These are phyloP conservation scores for Calonectria ilicicola DNA, from an alignment of 2,329 filamentous ascomycete species.

Conservation along the genomic window DNA sequence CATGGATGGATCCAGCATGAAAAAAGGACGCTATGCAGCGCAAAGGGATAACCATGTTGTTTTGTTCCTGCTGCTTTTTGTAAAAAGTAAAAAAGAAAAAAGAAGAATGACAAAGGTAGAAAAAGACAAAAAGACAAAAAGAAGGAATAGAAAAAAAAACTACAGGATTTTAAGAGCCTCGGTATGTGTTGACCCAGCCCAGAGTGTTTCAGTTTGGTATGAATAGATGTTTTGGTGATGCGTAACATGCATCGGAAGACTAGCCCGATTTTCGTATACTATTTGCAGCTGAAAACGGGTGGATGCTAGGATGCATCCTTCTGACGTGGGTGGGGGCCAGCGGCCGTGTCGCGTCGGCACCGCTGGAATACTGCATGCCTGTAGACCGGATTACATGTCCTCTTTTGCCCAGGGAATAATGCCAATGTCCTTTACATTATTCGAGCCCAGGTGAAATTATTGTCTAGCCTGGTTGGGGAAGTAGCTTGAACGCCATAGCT, in stretches of 20 bases:
- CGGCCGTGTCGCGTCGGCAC: neutral
- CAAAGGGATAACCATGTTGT: too few species aligned
- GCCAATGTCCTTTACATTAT: neutral
- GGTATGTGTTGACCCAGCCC: neutral
- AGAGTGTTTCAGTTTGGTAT: neutral
- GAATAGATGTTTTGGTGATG: neutral
- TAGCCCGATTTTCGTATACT: neutral
- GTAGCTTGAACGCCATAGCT: neutral
- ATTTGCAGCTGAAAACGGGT: neutral
- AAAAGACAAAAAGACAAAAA: neutral
- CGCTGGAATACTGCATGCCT: neutral
- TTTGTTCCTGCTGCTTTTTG: neutral
- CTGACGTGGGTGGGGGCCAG: neutral
- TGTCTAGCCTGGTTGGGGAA: neutral
- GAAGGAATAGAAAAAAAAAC: neutral
- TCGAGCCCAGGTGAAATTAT: neutral
- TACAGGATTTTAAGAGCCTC: neutral
- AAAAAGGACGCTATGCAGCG: too few species aligned
- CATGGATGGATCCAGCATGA: too few species aligned
- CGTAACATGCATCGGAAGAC: neutral
- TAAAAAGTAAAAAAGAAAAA: neutral
- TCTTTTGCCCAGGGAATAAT: neutral
- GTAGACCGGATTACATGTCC: neutral
- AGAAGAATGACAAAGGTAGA: neutral
- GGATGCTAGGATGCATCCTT: neutral